Conservation (phyloP, 495 filamentous ascomycete species). For the Penicillium cinerascens region DNA sequence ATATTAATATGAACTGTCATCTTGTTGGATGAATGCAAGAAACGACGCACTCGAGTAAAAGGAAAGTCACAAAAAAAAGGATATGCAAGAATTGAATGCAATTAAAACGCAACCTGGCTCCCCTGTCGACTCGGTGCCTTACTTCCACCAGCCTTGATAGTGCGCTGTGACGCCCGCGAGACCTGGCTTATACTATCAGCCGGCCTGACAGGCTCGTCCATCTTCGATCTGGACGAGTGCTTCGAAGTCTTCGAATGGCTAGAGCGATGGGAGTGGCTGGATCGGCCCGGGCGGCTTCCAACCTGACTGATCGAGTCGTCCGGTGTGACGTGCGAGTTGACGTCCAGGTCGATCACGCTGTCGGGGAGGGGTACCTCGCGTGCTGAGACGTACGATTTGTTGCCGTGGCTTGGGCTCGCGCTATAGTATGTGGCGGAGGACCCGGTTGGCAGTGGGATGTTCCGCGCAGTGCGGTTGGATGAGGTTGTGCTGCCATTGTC, state of each 20-base stretch:
- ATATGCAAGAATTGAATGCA: background rate
- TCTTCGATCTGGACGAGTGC: constrained; percentile 27
- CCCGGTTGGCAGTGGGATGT: constrained; percentile 13
- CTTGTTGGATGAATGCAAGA: background rate
- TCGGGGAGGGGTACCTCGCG: constrained; percentile 47
- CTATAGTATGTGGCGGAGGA: constrained; percentile 12
- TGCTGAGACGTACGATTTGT: constrained; percentile 28
- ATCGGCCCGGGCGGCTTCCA: constrained; percentile 21
- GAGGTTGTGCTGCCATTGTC: constrained; percentile 24
- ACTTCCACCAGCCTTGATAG: constrained; percentile 34
- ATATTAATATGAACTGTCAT: background rate
- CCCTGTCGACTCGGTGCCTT: constrained; percentile 30
- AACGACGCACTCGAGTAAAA: no score
- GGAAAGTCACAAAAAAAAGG: background rate
- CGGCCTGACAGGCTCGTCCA: constrained; percentile 49
- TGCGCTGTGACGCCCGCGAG: constrained; percentile 38
- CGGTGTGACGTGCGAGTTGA: constrained; percentile 31
- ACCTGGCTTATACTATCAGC: constrained; percentile 68
- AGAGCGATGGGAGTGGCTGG: constrained; percentile 30
- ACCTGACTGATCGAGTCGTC: constrained; percentile 41
- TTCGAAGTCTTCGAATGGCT: constrained; percentile 32
- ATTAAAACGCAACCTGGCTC: constrained; percentile 26
- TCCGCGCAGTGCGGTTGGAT: constrained; percentile 26
- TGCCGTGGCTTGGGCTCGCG: constrained; percentile 9
- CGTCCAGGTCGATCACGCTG: constrained; percentile 41